These are phyloP conservation scores for Brachypodium distachyon DNA, from an alignment of 202 grass and related monocot genomes.

Conservation along the genomic window DNA sequence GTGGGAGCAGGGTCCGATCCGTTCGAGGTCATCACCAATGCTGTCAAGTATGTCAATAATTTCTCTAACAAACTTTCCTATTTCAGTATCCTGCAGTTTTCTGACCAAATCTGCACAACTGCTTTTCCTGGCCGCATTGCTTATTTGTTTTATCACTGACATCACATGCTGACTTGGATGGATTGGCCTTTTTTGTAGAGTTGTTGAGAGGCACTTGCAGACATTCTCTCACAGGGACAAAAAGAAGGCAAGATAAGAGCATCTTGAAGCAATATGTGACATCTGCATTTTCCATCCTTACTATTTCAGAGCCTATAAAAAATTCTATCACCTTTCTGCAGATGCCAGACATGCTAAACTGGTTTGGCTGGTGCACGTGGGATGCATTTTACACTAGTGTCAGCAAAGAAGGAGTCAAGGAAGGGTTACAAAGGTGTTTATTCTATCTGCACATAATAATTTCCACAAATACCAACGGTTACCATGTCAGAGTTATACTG, in stretches of 20 bases:
- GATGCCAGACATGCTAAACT: slow-evolving; percentile 77
- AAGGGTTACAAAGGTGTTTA: slow-evolving; percentile 62
- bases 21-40: slow-evolving; percentile 59
- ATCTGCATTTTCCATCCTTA: slow-evolving; percentile 8
- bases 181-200: slow-evolving; percentile 32
- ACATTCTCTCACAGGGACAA: slow-evolving; percentile 77
- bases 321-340: slow-evolving; percentile 14
- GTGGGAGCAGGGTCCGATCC: slow-evolving; percentile 57
- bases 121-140: background rate
- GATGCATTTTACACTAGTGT: slow-evolving; percentile 89
- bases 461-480: background rate
- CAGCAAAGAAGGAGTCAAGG: slow-evolving; percentile 47
- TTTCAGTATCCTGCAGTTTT: background rate
- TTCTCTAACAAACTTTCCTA: background rate
- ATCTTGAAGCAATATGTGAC: background rate
- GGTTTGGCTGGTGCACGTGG: slow-evolving; percentile 99
- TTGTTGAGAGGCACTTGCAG: slow-evolving; percentile 67
- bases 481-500: background rate
- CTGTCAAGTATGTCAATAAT: slow-evolving; percentile 52
- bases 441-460: background rate
- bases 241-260: slow-evolving; percentile 46
- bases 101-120: background rate
- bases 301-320: slow-evolving; percentile 5
- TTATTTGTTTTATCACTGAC: slow-evolving; percentile 20
- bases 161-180: too few relatives aligned